Percentiles rank a stretch among this genome's conserved stretches.
Evolutionary conservation across 768 basidiomycete genomes (phyloP).

Genomic region (Filobasidium wieringae): DNA sequence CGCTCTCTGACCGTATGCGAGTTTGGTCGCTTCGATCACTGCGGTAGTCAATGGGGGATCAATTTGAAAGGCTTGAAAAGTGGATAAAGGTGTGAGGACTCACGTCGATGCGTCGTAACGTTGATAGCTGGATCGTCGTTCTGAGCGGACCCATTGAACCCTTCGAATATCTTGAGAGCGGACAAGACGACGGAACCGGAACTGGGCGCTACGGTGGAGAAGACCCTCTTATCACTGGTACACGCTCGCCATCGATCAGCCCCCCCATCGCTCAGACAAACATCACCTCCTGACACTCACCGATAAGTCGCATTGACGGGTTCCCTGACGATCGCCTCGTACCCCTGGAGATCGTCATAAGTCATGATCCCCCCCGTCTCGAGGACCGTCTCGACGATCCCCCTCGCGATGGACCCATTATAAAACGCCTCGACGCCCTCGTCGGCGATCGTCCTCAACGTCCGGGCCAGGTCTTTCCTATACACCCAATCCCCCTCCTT

Average conservation of each 20-base stretch:
- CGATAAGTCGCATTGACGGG: slow-evolving; percentile 43
- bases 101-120: slow-evolving; percentile 34
- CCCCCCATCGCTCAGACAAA: no score
- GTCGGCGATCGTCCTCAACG: slow-evolving; percentile 65
- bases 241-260: neutral
- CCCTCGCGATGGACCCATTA: slow-evolving; percentile 72
- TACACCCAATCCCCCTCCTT: slow-evolving; percentile 13
- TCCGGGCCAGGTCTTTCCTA: slow-evolving; percentile 57
- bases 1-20: slow-evolving; percentile 36
- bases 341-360: slow-evolving; percentile 75
- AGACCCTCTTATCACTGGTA: slow-evolving; percentile 22
- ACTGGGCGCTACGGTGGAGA: slow-evolving; percentile 41
- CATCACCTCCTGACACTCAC: no score
- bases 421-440: slow-evolving; percentile 89
- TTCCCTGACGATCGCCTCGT: slow-evolving; percentile 67
- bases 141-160: slow-evolving; percentile 25
- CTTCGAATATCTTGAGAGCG: slow-evolving; percentile 40
- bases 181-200: slow-evolving; percentile 39
- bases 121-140: slow-evolving; percentile 32
- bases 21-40: slow-evolving; percentile 39
- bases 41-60: no score
- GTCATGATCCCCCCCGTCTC: slow-evolving; percentile 87
- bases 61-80: no score
- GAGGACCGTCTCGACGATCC: slow-evolving; percentile 48
- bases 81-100: no score